Base-by-base conservation (phyloP, 2,329 filamentous ascomycete species). In the Tolypocladium cylindrosporum region DNA sequence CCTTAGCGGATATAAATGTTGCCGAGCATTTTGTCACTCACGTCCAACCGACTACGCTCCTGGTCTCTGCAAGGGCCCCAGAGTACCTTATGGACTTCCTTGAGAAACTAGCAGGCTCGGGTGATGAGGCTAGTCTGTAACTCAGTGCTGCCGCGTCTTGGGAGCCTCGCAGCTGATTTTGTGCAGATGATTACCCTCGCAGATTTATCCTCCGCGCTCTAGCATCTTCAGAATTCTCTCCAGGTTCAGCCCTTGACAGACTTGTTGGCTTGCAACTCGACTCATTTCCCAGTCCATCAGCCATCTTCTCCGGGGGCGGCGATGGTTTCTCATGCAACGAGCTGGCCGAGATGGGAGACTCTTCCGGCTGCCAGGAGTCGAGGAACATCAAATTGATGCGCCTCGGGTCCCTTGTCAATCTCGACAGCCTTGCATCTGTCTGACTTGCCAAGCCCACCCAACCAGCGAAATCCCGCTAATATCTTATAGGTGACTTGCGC, bases 361-460 rank as follows among this genome's bases (percentile, higher is more conserved):
- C 24, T 4, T 36, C 45, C 4, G 24, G 14, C 50, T 36, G 27
- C 7, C 39, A 56, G 13, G 58, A 57, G 36, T 55, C 56, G 10
- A 54, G 16, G 16, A 58, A 48, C 21, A 84, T 85, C 37, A 84
- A 80, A 59, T 68, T 89, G 9, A 78, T 95, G 64, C 83, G 84
- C 51, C 79, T 95, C 10, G 84, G 87, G 3, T 82, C 88, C 1
- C 82, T 77, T 60, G 80, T 96, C 60, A 86, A 95, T 66, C 74
- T 94, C 57, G 87, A 93, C 3, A 93, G 88, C 64, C 76, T 73
- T 7, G 69, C 89, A 14, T 90, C 91, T 2, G 87, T 89, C 68
- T 63, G 57, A 56, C 11, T 57, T 39, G 39, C 11, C 9, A 10
- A 55, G 4, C 31, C 24, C 11, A 5, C 8, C 10, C 41, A 48